phyloP scores from a whole-genome alignment of 2,329 filamentous ascomycete genomes.

The Alternaria sp. region DNA sequence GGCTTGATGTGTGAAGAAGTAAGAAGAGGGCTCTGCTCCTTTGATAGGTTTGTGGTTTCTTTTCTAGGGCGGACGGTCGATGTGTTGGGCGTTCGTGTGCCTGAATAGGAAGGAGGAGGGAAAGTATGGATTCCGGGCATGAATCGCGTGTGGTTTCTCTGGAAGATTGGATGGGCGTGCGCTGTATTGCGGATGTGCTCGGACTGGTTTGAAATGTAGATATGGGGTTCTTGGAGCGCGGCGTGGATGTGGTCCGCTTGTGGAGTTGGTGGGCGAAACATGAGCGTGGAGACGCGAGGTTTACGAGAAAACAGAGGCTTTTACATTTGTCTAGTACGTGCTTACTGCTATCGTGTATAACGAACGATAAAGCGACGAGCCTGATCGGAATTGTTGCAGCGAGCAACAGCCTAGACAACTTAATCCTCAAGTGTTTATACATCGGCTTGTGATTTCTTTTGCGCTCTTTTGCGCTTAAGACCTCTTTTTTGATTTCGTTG shows the following conservation, averaged over 20 bases:
- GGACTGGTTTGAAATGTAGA: neutral
- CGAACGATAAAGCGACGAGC: neutral
- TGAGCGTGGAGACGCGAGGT: neutral
- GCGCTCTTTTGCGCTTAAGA: neutral
- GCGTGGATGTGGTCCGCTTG: neutral
- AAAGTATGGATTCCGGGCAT: neutral
- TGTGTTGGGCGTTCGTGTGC: neutral
- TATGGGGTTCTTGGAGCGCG: neutral
- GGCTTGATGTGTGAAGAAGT: neutral
- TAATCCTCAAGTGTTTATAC: neutral
- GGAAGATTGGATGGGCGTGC: neutral
- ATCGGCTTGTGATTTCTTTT: neutral
- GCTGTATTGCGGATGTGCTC: neutral
- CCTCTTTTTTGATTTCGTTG: no score
- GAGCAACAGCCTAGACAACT: neutral
- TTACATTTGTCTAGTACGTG: neutral
- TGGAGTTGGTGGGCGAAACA: neutral
- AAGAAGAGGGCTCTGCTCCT: neutral
- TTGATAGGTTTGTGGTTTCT: neutral
- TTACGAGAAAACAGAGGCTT: neutral
- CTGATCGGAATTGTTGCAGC: neutral
- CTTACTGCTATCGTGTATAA: neutral
- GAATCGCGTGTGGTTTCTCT: neutral
- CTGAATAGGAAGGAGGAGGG: neutral
- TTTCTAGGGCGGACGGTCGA: neutral